Evolutionary conservation across 768 basidiomycete genomes (phyloP), one percentile per base, ranked within the genome.

Genomic region (Guyanaporus albipodus): DNA sequence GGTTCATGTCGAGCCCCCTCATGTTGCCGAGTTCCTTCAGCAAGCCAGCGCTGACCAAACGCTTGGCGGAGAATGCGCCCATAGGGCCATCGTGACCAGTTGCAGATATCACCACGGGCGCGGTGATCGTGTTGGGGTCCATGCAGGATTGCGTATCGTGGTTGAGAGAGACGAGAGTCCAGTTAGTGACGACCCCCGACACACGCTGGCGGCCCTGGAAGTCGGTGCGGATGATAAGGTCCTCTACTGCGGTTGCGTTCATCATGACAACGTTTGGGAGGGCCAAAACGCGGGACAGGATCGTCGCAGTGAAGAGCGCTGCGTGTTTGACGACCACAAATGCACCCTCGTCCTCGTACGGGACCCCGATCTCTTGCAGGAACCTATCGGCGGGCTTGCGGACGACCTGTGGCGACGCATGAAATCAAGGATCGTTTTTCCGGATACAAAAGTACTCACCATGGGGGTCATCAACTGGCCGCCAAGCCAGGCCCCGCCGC

Each of bases 301-400:
- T 64, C 1, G 86, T 88, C 12, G 85, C 81, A 2, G 87, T 91
- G 73, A 89, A 89, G 50, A 89, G 71, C 0, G 86, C 87, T 1
- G 87, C 85, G 54, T 89, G 87, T 62, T 87, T 86, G 55, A 91
- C 86, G 51, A 91, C 81, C 50, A 87, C 85, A 59, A 82, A 88
- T 23, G 74, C 51, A 44, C 85, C 86, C 62, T 88, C 86, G 61
- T 88, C 87, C 53, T 89, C 86, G 63, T 80, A 88, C 1, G 80
- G 77, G 18, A 90, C 78, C 21, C 80, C 84, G 40, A 88, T 62
- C 63, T 84, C 81, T 12, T 71, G 69, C 36, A 89, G 73, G 74
- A 91, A 87, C 38, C 70, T 66, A 61, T 89, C 79, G 0, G 83
- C 86, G 4, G 85, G 87, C 68, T 88, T 88, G 52, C 85, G 80